Evolutionary conservation across 1,284 basidiomycete species (phyloP), one percentile per base, ranked within the genome.

Genomic region (Ceratobasidium sp.): DNA sequence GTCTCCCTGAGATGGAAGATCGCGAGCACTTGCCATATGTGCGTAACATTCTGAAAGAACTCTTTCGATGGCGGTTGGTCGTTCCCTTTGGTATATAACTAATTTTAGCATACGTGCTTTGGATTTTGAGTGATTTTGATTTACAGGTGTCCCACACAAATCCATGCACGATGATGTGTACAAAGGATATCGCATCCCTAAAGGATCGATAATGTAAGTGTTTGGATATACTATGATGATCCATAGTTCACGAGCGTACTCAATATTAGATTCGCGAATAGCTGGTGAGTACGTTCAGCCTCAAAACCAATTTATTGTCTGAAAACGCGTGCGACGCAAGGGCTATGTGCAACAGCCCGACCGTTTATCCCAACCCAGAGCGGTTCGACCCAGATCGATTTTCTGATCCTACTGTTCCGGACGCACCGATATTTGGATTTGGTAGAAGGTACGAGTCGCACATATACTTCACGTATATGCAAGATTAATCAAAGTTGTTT

Each of bases 361-460:
- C 64, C 3, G 51, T 75, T 17, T 79, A 76, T 53, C 75, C 66
- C 3, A 57, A 78, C 19, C 77, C 79, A 27, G 73, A 76, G 9
- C 19, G 57, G 8, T 80, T 80, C 77, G 47, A 64, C 63, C 79
- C 79, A 0, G 79, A 78, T n/a, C 75, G 79, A 15, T 80, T 77
- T 74, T 22, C 78, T 3, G 62, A 71, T 31, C 65, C 65, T 5
- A n/a, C 48, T 6, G n/a, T 54, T 11, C 65, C 65, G 31, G 41
- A 65, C n/a, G 22, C 19, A 3, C 62, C 22, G 2, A 17, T 29
- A n/a, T 65, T 65, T 65, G 62, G 62, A 9, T 24, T 27, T 47
- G 62, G 62, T 24, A 19, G 62, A 14, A 9, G 62, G 62, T 50
- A 15, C 8, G 62, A 17, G 17, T 50, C 6, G 24, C 27, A 6